Evolutionary conservation across 345 rosid species (phyloP), one percentile per base, ranked within the genome.

Genomic region (Populus tremula): DNA sequence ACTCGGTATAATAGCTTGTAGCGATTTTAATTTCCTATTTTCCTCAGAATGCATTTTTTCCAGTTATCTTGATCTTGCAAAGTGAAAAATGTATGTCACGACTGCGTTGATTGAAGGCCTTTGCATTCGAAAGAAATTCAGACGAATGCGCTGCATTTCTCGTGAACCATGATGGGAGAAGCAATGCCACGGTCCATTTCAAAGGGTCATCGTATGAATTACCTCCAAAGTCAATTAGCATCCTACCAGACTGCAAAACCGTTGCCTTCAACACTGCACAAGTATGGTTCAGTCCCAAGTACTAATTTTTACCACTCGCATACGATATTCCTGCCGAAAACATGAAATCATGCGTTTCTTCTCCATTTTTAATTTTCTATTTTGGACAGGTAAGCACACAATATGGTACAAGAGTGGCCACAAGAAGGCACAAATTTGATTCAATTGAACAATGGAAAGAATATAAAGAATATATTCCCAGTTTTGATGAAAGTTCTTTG

Each of bases 171-270:
- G 82, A 86, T 71, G 21, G 70, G 8, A 77, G 73, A 76, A 27
- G 66, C 9, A 80, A 70, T 17, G 85, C 76, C 38, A 76, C 68
- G 1, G 88, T 89, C 53, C 53, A 43, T 29, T 92, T 92, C 78
- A 85, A 56, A 18, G 85, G 85, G 76, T 53, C 77, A 54, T 75
- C 86, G 2, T 89, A 87, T 73, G 62, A 29, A 53, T 77, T 90
- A 85, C 89, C 93, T 77, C 87, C 87, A 69, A 77, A 80, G 74
- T 90, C 94, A 21, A 83, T 92, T 72, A 90, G 87, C 80, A 82
- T 92, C 69, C 75, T 88, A 35, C 91, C 90, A 70, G 89, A 90
- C 78, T 92, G 97, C 89, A 86, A 84, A 84, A 87, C 64, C 68
- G 90, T 80, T 61, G 85, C 84, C 75, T 87, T 90, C 75, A 87